These are phyloP conservation scores for Linum usitatissimum DNA, from an alignment of 345 rosid genomes.

Conservation along the genomic window DNA sequence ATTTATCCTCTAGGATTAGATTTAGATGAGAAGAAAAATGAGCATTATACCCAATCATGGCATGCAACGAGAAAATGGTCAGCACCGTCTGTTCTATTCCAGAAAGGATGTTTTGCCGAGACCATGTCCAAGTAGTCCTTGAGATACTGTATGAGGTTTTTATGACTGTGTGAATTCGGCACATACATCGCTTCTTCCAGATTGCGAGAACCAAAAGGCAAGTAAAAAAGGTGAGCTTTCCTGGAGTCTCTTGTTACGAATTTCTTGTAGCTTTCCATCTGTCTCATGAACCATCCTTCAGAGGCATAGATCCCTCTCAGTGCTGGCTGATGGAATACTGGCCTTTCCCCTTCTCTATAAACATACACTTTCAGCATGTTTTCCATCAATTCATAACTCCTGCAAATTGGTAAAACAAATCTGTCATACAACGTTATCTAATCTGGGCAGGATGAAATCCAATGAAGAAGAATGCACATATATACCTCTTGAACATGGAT, in stretches of 20 bases:
- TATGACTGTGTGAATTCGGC: conserved; percentile 52
- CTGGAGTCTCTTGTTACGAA: conserved; percentile 49
- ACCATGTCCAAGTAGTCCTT: conserved; percentile 53
- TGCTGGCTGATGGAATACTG: conserved; percentile 56
- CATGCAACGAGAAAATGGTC: conserved; percentile 97
- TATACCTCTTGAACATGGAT: conserved; percentile 69
- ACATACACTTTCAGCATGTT: conserved; percentile 63
- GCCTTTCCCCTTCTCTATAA: conserved; percentile 77
- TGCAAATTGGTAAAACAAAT: conserved; percentile 20
- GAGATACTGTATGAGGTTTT: conserved; percentile 49
- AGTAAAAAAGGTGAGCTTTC: conserved; percentile 79
- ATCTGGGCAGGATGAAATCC: not conserved
- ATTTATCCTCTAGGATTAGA: not conserved
- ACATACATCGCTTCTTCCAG: conserved; percentile 65
- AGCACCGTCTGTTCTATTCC: conserved; percentile 84
- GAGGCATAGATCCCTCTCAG: conserved; percentile 92
- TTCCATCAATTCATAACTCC: conserved; percentile 97
- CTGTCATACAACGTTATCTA: not conserved
- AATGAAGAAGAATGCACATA: conserved; percentile 1
- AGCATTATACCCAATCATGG: conserved; percentile 78
- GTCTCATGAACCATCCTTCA: conserved; percentile 98
- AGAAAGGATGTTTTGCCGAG: conserved; percentile 53
- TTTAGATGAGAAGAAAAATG: conserved; percentile 2
- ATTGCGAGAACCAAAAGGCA: conserved; percentile 83
- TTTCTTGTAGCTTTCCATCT: conserved; percentile 48